Percentiles rank a stretch among this genome's conserved stretches.
Evolutionary conservation across 306 rosid genomes (phyloP).

Genomic region (Chamaecrista fasciculata): DNA sequence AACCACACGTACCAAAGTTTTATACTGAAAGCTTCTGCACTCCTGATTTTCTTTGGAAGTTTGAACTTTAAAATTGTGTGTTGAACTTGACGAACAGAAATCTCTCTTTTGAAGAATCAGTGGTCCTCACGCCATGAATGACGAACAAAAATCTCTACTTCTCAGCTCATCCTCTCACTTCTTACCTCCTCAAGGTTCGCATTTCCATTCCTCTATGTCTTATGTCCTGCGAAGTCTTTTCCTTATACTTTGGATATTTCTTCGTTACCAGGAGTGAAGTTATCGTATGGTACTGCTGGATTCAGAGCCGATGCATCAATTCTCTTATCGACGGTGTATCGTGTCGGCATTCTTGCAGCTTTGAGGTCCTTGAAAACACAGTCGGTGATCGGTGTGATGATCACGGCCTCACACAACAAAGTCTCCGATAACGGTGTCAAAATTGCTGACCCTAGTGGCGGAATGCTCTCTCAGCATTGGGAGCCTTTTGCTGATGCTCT

Average conservation of each 20-base stretch:
- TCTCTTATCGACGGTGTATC: constrained; percentile 60
- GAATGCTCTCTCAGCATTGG: constrained; percentile 92
- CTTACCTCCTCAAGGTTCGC: constrained; percentile 56
- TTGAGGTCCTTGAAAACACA: constrained; percentile 62
- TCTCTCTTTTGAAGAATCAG: background rate
- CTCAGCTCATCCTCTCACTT: constrained; percentile 54
- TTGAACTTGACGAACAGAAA: too few species aligned
- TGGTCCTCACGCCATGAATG: constrained; percentile 46
- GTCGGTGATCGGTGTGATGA: constrained; percentile 76
- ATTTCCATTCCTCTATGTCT: background rate
- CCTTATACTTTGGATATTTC: background rate
- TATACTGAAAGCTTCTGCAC: too few species aligned
- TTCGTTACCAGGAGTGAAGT: constrained; percentile 47
- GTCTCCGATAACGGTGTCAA: constrained; percentile 88
- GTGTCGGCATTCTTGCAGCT: constrained; percentile 77
- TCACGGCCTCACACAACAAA: constrained; percentile 87
- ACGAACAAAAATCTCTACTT: constrained; percentile 57
- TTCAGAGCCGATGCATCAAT: constrained; percentile 80
- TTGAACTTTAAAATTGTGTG: too few species aligned
- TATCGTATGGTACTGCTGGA: constrained; percentile 83
- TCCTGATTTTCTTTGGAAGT: too few species aligned
- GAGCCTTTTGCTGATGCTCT: constrained; percentile 85
- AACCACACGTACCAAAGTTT: too few species aligned
- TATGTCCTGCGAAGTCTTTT: background rate
- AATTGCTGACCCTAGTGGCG: constrained; percentile 77